These are phyloP conservation scores for Trypethelium eluteriae DNA, from an alignment of 495 filamentous ascomycete genomes.

Conservation along the genomic window DNA sequence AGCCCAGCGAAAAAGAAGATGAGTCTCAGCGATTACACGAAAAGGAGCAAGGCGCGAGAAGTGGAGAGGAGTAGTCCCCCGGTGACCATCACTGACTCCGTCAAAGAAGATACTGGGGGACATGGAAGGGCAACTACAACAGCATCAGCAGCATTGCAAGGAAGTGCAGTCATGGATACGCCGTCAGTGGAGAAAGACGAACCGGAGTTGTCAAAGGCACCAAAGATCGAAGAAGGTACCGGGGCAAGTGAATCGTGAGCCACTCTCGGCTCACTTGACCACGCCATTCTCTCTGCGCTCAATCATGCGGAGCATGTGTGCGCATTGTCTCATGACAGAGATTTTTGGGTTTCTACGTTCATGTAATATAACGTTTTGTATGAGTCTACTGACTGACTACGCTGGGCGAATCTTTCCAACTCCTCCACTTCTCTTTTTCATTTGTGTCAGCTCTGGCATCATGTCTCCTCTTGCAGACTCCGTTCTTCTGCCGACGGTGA, in stretches of 20 bases:
- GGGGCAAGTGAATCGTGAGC: background rate
- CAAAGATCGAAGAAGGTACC: background rate
- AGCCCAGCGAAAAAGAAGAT: constrained; percentile 64
- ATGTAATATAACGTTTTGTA: constrained; percentile 4
- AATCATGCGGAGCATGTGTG: background rate
- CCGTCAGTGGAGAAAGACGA: constrained; percentile 2
- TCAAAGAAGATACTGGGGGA: background rate
- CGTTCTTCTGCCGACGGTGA: background rate
- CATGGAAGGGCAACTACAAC: background rate
- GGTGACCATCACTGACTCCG: background rate
- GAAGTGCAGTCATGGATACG: constrained; percentile 7
- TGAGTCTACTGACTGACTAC: background rate
- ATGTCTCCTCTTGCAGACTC: background rate
- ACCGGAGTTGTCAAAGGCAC: background rate
- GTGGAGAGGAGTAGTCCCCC: constrained; percentile 5
- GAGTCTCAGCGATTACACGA: constrained; percentile 66
- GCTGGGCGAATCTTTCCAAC: background rate
- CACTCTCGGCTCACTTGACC: background rate
- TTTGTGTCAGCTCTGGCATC: background rate
- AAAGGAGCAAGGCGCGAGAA: constrained; percentile 37
- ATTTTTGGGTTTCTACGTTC: background rate
- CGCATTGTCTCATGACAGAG: background rate
- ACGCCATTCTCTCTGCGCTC: background rate
- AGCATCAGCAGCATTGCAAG: background rate
- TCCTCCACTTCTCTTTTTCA: background rate